Percentiles rank a stretch among this genome's conserved stretches.
Evolutionary conservation across 2,329 filamentous ascomycete species (phyloP).

Genomic region (Venturia effusa): DNA sequence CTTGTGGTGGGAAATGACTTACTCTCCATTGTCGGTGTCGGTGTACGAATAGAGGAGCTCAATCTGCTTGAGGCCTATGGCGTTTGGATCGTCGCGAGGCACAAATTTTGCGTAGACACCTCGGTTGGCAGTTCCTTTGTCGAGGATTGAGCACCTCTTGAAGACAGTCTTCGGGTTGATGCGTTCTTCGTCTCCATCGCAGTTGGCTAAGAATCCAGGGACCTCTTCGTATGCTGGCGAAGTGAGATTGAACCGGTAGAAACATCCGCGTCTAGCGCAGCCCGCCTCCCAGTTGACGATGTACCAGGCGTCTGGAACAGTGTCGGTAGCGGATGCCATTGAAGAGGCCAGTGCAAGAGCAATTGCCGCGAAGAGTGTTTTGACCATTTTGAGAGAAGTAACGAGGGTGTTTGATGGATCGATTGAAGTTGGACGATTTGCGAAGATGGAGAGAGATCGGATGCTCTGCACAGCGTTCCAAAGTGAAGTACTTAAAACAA

Average conservation of each 20-base stretch:
- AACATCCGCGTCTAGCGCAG: conserved; percentile 16
- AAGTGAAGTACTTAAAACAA: neutral
- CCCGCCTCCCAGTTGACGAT: conserved; percentile 15
- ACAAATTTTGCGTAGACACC: neutral
- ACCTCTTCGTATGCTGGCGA: conserved; percentile 15
- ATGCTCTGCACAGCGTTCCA: neutral
- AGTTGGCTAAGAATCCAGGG: conserved; percentile 15
- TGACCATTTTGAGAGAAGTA: neutral
- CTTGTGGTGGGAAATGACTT: neutral
- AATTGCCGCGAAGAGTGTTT: neutral
- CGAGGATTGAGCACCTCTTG: neutral
- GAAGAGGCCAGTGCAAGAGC: neutral
- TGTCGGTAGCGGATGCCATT: neutral
- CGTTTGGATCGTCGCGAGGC: neutral
- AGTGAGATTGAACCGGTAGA: conserved; percentile 19
- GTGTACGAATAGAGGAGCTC: neutral
- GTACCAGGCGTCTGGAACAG: neutral
- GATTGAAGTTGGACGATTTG: neutral
- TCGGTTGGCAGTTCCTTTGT: neutral
- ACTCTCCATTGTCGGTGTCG: neutral
- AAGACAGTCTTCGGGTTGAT: neutral
- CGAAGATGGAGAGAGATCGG: neutral
- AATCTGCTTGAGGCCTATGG: neutral
- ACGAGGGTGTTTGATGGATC: neutral
- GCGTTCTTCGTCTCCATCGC: conserved; percentile 16